A percentile compares a stretch with the other conserved stretches of the same genome.
Conservation (phyloP, 2,329 filamentous ascomycete genomes). For the Pseudogymnoascus sp. region DNA sequence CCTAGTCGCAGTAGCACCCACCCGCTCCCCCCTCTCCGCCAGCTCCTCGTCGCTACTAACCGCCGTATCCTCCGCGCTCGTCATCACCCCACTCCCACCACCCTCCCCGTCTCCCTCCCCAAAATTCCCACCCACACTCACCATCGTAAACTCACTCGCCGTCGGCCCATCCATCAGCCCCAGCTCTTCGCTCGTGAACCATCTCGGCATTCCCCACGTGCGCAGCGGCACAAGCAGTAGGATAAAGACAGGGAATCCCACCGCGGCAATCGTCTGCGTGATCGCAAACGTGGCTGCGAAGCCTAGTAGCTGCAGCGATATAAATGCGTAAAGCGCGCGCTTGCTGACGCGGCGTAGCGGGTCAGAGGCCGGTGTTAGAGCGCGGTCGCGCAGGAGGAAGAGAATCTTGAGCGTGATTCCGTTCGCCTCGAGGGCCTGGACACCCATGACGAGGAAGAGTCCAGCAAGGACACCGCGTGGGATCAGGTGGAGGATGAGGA, state of each 20-base stretch:
- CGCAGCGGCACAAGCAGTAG: conserved; percentile 59
- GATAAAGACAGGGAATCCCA: conserved; percentile 72
- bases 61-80: conserved; percentile 12
- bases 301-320: conserved; percentile 56
- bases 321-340: conserved; percentile 66
- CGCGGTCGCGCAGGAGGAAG: conserved; percentile 57
- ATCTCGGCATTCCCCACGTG: conserved; percentile 52
- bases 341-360: conserved; percentile 55
- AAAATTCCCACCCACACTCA: conserved; percentile 60
- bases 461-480: conserved; percentile 73
- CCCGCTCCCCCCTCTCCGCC: conserved; percentile 20
- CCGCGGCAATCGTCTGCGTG: conserved; percentile 73
- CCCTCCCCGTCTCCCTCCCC: conserved; percentile 12
- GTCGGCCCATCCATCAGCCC: conserved; percentile 61
- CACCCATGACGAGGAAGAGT: conserved; percentile 78
- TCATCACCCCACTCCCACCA: conserved; percentile 14
- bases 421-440: conserved; percentile 67
- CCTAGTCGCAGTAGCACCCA: conserved; percentile 12
- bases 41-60: conserved; percentile 20
- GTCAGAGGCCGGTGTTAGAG: conserved; percentile 50
- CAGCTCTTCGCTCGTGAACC: conserved; percentile 54
- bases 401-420: conserved; percentile 69
- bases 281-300: conserved; percentile 76
- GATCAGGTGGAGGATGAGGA: conserved; percentile 67
- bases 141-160: conserved; percentile 67